Percentiles rank a stretch among this genome's conserved stretches.
These are phyloP conservation scores for Talaromyces proteolyticus DNA, from an alignment of 495 filamentous ascomycete genomes.

Conservation along the genomic window DNA sequence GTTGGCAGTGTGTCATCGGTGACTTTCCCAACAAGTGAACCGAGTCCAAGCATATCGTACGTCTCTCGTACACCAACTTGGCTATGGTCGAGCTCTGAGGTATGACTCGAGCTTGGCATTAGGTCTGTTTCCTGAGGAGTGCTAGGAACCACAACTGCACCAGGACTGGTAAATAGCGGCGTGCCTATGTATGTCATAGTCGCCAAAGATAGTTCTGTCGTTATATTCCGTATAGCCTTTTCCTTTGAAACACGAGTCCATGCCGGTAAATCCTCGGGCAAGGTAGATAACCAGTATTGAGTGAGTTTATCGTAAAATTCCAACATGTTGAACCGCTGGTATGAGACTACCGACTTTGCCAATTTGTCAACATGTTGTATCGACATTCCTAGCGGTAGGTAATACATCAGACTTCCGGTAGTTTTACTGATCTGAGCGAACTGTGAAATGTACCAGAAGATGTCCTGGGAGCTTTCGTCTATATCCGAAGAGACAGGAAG, in stretches of 20 bases:
- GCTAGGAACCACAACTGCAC: too few relatives aligned
- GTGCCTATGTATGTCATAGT: constrained; percentile 11
- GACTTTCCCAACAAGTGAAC: background rate
- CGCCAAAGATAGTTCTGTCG: constrained; percentile 33
- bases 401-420: background rate
- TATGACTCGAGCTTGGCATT: background rate
- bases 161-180: background rate
- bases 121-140: background rate
- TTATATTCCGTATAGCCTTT: constrained; percentile 30
- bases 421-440: background rate
- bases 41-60: constrained; percentile 2
- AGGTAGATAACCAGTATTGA: constrained; percentile 29
- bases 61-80: background rate
- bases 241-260: constrained; percentile 36
- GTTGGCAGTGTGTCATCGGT: background rate
- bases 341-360: background rate
- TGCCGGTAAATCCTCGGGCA: constrained; percentile 27
- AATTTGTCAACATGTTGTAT: background rate
- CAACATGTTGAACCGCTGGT: constrained; percentile 13
- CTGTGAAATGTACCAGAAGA: constrained; percentile 2
- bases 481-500: constrained; percentile 1
- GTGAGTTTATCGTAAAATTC: constrained; percentile 33
- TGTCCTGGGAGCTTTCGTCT: background rate
- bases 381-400: background rate
- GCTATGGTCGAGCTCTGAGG: background rate